Percentiles rank a stretch among this genome's conserved stretches.
Evolutionary conservation across 805 yeast species (phyloP).

Genomic region (Metschnikowia lachancei): DNA sequence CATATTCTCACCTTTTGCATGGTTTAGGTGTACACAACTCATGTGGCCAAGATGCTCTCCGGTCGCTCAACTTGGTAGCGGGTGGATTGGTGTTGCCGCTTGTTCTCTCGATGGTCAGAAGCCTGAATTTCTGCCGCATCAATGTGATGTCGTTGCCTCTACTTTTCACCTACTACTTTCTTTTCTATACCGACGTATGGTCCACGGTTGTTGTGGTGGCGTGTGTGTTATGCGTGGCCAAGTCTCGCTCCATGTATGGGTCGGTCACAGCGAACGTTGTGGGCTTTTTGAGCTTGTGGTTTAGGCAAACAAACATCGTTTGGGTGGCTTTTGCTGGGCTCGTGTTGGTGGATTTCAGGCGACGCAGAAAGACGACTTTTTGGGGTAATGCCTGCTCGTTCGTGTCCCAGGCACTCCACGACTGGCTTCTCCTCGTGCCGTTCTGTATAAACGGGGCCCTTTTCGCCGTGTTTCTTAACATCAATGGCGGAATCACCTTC

Average conservation of each 20-base stretch:
- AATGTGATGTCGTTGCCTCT: conserved; percentile 58
- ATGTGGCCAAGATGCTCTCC: conserved; percentile 20
- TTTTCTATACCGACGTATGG: conserved; percentile 95
- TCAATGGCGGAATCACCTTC: conserved; percentile 81
- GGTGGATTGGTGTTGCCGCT: conserved; percentile 55
- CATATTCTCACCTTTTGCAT: conserved; percentile 37
- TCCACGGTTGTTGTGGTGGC: conserved; percentile 65
- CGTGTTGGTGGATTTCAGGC: conserved; percentile 49
- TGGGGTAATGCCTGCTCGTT: conserved; percentile 1
- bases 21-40: conserved; percentile 28
- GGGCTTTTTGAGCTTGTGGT: conserved; percentile 62
- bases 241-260: conserved; percentile 20
- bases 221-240: conserved; percentile 48
- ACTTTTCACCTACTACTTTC: conserved; percentile 64
- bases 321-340: conserved; percentile 72
- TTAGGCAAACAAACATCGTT: conserved; percentile 88
- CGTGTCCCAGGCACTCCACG: conserved; percentile 12
- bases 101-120: conserved; percentile 31
- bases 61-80: conserved; percentile 62
- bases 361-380: conserved; percentile 11
- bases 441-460: conserved; percentile 48
- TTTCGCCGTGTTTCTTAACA: conserved; percentile 56
- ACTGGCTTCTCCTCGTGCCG: conserved; percentile 42
- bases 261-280: conserved; percentile 47
- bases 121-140: conserved; percentile 24